These are phyloP conservation scores for Globisporangium nagaii DNA, from an alignment of 352 stramenopile genomes.

Conservation along the genomic window DNA sequence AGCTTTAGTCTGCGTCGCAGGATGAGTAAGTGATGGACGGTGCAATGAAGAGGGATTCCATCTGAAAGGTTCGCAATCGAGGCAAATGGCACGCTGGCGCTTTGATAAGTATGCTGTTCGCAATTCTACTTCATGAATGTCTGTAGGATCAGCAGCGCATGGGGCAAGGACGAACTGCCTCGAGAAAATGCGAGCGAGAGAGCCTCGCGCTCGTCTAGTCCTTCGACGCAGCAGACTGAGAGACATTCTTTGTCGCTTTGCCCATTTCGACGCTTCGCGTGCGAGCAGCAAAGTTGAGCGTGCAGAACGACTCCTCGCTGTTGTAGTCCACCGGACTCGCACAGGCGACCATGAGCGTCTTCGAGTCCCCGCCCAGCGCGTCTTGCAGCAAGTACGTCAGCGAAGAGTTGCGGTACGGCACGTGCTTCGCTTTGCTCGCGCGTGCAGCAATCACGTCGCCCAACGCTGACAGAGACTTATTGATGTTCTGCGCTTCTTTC, in stretches of 20 bases:
- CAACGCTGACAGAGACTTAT: constrained; percentile 93
- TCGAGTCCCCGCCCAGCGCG: constrained; percentile 87
- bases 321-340: constrained; percentile 90
- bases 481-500: constrained; percentile 93
- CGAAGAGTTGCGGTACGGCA: constrained; percentile 94
- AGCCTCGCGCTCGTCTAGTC: constrained; percentile 10
- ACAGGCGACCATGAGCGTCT: constrained; percentile 92
- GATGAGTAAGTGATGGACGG: background rate
- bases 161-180: no score
- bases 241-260: constrained; percentile 83
- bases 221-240: constrained; percentile 21
- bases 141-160: no score
- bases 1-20: background rate
- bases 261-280: constrained; percentile 88
- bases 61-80: background rate
- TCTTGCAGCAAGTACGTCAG: constrained; percentile 93
- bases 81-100: background rate
- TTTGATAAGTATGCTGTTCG: background rate
- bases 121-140: constrained; percentile 3
- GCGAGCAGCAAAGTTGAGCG: constrained; percentile 88
- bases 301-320: constrained; percentile 90
- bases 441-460: constrained; percentile 95
- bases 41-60: constrained; percentile 1
- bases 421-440: constrained; percentile 86
- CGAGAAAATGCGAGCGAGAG: background rate